Conservation (phyloP, 2,329 filamentous ascomycete genomes). For the Diaporthe nobilis region DNA sequence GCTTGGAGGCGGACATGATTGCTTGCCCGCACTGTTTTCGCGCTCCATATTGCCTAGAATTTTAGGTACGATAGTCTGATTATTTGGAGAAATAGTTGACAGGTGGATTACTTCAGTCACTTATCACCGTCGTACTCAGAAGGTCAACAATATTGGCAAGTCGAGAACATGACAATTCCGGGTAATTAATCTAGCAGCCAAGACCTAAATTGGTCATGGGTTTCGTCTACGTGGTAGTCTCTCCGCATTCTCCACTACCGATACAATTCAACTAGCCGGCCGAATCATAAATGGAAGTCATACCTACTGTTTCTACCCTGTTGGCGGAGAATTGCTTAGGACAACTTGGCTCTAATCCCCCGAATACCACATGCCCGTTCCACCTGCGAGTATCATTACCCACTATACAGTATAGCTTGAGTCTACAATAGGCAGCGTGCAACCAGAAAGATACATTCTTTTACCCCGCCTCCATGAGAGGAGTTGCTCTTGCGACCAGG, state of each 20-base stretch:
- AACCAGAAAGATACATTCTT: background rate
- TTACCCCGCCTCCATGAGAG: background rate
- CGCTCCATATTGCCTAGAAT: background rate
- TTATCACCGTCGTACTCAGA: background rate
- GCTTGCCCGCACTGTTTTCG: background rate
- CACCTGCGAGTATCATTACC: background rate
- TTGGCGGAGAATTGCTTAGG: slow-evolving; percentile 9
- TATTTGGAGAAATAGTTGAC: background rate
- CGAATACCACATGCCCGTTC: slow-evolving; percentile 1
- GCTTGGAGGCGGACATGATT: background rate
- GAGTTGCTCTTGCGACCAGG: background rate
- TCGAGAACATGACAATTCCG: background rate
- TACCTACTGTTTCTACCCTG: background rate
- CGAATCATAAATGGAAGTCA: background rate
- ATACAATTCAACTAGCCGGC: slow-evolving; percentile 2
- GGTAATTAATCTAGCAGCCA: background rate
- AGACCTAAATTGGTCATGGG: slow-evolving; percentile 10
- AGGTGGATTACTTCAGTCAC: background rate
- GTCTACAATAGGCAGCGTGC: background rate
- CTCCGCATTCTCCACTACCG: slow-evolving; percentile 17
- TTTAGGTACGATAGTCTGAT: background rate
- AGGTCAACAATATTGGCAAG: background rate
- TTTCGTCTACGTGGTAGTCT: background rate
- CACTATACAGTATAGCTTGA: background rate
- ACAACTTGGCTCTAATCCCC: background rate